Evolutionary conservation across 164 flowering plant genomes (phyloP), one percentile per base, ranked within the genome.

Genomic region (Sedum album): DNA sequence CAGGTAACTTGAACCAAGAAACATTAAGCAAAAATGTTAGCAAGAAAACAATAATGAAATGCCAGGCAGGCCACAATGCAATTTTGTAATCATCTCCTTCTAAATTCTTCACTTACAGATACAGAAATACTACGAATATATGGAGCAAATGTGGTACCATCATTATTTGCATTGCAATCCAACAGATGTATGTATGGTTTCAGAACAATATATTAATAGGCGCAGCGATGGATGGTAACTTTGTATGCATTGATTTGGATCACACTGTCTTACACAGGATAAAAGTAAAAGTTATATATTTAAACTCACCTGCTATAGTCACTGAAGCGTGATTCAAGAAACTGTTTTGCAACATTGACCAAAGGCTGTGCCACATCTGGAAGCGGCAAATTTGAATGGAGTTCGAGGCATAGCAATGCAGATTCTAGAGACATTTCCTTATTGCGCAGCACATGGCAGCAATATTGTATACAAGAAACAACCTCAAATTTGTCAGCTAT

Each of bases 401-500:
- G 79, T 60, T 86, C 88, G 71, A 84, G 68, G 68, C 79, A 83
- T 0, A 79, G 82, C 74, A 84, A 76, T 8, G 88, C 86, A 68
- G 83, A 77, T 31, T 83, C 88, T 48, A 72, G 68, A 26, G 83
- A 81, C 90, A 84, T 81, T 1, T 77, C 73, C 65, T 73, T 17
- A 36, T 76, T 69, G 42, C 77, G 67, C 67, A 83, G 68, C 26
- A 75, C 46, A 21, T 75, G 72, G 69, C 84, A 74, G 71, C 86
- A 83, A 35, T 79, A 75, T 69, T 76, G 76, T 83, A 81, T 81
- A 73, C 86, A 83, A 46, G 86, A 79, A 28, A 80, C 10, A 41
- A 41, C 10, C 46, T 41, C 10, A 41, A 41, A 41, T 41, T 41
- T 41, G 46, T 41, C 15, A 41, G 46, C 6, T 41, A 35, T 14